Evolutionary conservation across 805 yeast species (phyloP), one percentile per base, ranked within the genome.

Genomic region (Kluyveromyces siamensis): DNA sequence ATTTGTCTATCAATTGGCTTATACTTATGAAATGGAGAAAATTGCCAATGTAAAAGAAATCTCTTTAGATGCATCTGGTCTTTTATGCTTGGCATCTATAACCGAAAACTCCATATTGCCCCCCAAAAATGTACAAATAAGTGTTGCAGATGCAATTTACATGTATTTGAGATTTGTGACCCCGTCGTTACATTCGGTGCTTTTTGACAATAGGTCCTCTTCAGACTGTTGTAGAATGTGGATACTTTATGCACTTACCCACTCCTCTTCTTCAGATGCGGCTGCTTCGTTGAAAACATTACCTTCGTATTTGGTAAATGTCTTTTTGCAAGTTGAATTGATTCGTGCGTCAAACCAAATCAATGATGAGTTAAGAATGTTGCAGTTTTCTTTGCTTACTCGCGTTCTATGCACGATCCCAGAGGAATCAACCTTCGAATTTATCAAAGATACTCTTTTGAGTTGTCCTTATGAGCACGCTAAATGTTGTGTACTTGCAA

Each of bases 391-490:
- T 0, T 68, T 87, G 40, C 65, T 87, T 36, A 80, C 85, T 1
- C 80, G 81, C 55, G 58, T 87, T 1, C 67, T 91, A 55, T 75
- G 84, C 8, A 60, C 75, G 18, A 64, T 81, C 33, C 77, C 81
- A 0, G 87, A 85, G 50, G 69, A 70, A 1, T 65, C 72, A 11
- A 66, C 84, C 0, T 87, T 79, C 64, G 68, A 70, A 2, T 86
- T 84, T 59, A 68, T 87, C 14, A 59, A 72, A 21, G 88, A 87
- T 58, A 73, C 88, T 0, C 69, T 91, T 45, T 68, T 71, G 27
- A 71, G 76, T 46, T 84, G 91, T 58, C 90, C 93, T 1, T 79
- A 74, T 58, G 79, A 74, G 38, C 75, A 76, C 38, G 76, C 79
- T 19, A 80, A 80, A 55, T 72, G 83, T 21, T 80, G 80, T 2